Evolutionary conservation across 2,329 filamentous ascomycete genomes (phyloP).

Genomic region (Davidsoniella neocaledoniae): DNA sequence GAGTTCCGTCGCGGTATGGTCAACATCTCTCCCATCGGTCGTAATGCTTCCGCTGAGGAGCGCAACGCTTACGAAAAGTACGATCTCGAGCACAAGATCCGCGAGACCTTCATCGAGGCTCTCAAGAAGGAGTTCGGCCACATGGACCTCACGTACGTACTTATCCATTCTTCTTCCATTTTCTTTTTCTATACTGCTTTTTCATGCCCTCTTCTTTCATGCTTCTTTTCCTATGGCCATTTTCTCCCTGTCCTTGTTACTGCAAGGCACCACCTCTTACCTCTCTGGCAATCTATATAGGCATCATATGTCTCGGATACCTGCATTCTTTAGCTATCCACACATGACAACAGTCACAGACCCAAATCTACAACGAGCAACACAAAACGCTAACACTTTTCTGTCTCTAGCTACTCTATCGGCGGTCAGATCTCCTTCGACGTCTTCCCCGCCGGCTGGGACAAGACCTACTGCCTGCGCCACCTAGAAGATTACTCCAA

Average conservation of each 20-base stretch:
- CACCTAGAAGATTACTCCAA: slow-evolving; percentile 70
- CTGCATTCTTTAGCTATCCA: not conserved
- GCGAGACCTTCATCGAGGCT: slow-evolving; percentile 57
- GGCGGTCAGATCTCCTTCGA: slow-evolving; percentile 98
- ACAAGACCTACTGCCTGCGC: slow-evolving; percentile 91
- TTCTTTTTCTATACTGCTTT: not conserved
- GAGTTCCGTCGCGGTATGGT: slow-evolving; percentile 89
- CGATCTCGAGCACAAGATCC: slow-evolving; percentile 61
- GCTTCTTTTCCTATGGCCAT: not conserved
- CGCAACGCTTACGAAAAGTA: slow-evolving; percentile 67
- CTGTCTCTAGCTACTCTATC: slow-evolving; percentile 56
- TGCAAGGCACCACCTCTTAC: not conserved
- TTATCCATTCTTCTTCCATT: slow-evolving; percentile 3
- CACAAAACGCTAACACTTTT: not conserved
- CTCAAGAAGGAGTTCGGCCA: slow-evolving; percentile 71
- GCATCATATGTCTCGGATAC: not conserved
- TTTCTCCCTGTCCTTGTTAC: not conserved
- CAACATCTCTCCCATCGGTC: slow-evolving; percentile 68
- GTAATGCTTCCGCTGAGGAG: slow-evolving; percentile 71
- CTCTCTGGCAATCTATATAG: not conserved
- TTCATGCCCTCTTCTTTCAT: slow-evolving; percentile 4
- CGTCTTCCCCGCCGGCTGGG: slow-evolving; percentile 92
- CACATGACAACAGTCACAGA: not conserved
- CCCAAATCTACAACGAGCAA: not conserved
- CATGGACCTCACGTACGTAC: slow-evolving; percentile 62